Evolutionary conservation across 345 rosid genomes (phyloP), one percentile per base, ranked within the genome.

Genomic region (Leavenworthia alabamica): DNA sequence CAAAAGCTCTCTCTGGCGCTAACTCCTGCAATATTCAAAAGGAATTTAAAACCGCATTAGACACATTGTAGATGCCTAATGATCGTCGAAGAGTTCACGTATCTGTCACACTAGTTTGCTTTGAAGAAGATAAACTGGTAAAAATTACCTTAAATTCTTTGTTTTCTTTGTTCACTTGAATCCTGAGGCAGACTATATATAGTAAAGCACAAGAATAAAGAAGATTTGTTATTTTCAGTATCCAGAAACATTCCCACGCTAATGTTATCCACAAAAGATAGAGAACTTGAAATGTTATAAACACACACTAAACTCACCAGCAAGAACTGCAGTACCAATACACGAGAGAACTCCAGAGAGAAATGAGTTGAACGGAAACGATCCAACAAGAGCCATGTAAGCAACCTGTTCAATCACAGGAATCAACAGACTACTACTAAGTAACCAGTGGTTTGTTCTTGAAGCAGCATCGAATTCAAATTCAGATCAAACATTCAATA

Each of bases 111-210:
- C 28, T 43, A 16, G 20, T 10, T 7, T 42, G 20, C 10, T 7
- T 3, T 20, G 28, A 54, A 20, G 5, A 33, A 33, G 42, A 3
- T 33, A 12, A 33, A 2, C 4, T 8, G 11, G 24, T 28, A 19
- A 51, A 51, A 14, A 31, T 52, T 56, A 85, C 89, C 89, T 85
- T 85, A 62, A 87, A 84, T 64, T 91, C 98, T 77, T 88, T 91
- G 83, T 91, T 88, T 64, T 91, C 92, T 47, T 86, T 91, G 88
- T 91, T 91, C 77, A 91, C 96, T 72, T 91, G 98, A 71, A 84
- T 88, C 42, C 95, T 90, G 59, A 91, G 96, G 78, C 96, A 91
- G 70, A 86, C 96, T 86, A 84, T 19, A n/a, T 23, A 26, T 26
- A 26, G 17, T 37, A 6, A 6, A 37, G 42, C 8, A 37, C 42